Evolutionary conservation across 1,139 yeast species (phyloP).

Genomic region (Chernovozyma aurita): DNA sequence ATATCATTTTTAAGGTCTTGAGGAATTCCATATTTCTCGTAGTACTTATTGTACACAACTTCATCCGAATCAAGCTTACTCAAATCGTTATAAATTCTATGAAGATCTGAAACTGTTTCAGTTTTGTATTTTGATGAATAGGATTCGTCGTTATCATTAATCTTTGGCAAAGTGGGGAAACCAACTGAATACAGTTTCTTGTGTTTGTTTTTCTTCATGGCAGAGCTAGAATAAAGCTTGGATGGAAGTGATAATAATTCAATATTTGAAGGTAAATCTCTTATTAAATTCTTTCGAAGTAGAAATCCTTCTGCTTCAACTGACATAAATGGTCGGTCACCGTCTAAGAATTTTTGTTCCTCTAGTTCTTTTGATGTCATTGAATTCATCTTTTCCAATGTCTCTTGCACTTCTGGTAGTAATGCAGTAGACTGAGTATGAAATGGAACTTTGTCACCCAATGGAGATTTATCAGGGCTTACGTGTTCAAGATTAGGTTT

Average conservation of each 20-base stretch:
- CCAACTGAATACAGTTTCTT: not conserved
- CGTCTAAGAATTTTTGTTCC: constrained; percentile 36
- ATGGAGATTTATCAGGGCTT: no score
- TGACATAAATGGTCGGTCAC: constrained; percentile 32
- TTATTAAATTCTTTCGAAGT: constrained; percentile 31
- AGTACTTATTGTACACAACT: constrained; percentile 36
- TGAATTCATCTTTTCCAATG: constrained; percentile 8
- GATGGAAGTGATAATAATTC: constrained; percentile 19
- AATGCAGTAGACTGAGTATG: not conserved
- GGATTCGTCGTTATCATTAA: not conserved
- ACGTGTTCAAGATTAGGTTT: no score
- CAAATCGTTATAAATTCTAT: constrained; percentile 28
- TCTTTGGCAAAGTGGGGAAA: not conserved
- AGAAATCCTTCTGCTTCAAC: constrained; percentile 34
- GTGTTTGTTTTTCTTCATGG: not conserved
- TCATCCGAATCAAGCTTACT: constrained; percentile 34
- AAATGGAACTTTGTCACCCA: not conserved
- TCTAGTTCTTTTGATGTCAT: constrained; percentile 38
- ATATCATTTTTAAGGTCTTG: constrained; percentile 31
- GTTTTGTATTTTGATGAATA: constrained; percentile 8
- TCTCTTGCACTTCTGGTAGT: constrained; percentile 3
- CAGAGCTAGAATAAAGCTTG: constrained; percentile 15
- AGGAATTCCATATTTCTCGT: constrained; percentile 27
- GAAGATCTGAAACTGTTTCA: constrained; percentile 22
- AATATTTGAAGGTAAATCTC: constrained; percentile 35